These are phyloP conservation scores for Papiliotrema flavescens DNA, from an alignment of 1,284 basidiomycete species.

Conservation along the genomic window DNA sequence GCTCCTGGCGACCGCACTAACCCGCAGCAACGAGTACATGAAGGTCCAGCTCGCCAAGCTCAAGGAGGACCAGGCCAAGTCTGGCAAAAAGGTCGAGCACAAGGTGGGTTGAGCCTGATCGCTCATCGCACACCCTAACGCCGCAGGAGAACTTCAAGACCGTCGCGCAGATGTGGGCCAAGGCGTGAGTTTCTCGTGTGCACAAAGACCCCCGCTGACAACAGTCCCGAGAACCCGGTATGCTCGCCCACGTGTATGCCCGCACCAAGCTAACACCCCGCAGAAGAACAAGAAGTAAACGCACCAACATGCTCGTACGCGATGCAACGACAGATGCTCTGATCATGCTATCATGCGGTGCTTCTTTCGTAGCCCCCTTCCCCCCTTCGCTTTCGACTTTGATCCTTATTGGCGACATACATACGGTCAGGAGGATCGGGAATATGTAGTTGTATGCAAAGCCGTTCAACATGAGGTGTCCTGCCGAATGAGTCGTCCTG, in stretches of 20 bases:
- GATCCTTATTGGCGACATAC: background rate
- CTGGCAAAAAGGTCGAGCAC: constrained; percentile 43
- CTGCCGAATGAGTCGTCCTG: no score
- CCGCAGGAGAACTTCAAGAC: constrained; percentile 44
- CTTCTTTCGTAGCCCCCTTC: background rate
- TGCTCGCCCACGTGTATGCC: background rate
- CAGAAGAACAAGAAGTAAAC: constrained; percentile 38
- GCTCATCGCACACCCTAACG: constrained; percentile 2
- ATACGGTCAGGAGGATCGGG: background rate
- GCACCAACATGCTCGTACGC: background rate
- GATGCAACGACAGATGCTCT: background rate
- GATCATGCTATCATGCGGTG: background rate
- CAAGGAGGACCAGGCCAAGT: constrained; percentile 45
- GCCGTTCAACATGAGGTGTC: background rate
- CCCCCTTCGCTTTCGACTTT: background rate
- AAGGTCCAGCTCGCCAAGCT: constrained; percentile 49
- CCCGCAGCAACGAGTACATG: constrained; percentile 45
- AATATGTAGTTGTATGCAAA: background rate
- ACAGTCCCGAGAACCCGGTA: constrained; percentile 46
- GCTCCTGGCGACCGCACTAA: no score
- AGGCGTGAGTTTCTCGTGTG: constrained; percentile 30
- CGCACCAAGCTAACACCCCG: constrained; percentile 3
- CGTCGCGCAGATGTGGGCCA: constrained; percentile 41
- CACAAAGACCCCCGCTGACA: background rate
- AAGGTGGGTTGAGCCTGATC: constrained; percentile 30